Evolutionary conservation across 2,329 filamentous ascomycete species (phyloP), one percentile per base, ranked within the genome.

Genomic region (Curvularia sp.): DNA sequence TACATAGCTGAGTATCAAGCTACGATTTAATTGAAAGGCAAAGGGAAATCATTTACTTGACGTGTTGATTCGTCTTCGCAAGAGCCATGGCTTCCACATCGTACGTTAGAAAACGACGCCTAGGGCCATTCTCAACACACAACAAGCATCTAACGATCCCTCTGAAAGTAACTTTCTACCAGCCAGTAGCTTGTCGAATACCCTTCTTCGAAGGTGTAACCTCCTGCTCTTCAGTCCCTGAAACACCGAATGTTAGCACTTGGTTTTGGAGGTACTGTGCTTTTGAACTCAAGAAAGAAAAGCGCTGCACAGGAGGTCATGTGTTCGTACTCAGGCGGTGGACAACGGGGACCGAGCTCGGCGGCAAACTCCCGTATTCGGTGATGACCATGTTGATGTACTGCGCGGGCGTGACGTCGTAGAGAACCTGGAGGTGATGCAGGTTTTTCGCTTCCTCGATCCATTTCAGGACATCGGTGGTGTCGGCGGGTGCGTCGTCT

Each of bases 341-440:
- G 53, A 90, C 85, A 47, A 89, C 87, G 10, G 93, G 90, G 41
- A 97, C 93, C 7, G 92, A 93, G 69, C 90, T 93, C 0, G 93
- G 91, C 49, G 93, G 91, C 62, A 96, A 85, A 70, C 87, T 91
- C 41, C 94, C 95, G 74, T 94, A 88, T 79, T 99, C 95, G 3
- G 93, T 97, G 49, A 98, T 87, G 39, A 99, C 89, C 77, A 93
- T 90, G 38, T 91, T 89, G 64, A 98, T 88, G 71, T 92, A 93
- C 69, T 92, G 89, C 3, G 92, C 91, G 13, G 89, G 90, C 1
- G 95, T 99, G 47, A 94, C 91, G 76, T 99, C 95, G 73, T 96
- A 97, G 78, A 98, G 87, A 59, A 97, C 84, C 72, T 90, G 90
- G 61, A 89, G 78, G 38, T 89, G 80, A 71, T 89, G 86, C 57